phyloP scores from a whole-genome alignment of 2,329 filamentous ascomycete species.

The Aspergillus thermomutatus region DNA sequence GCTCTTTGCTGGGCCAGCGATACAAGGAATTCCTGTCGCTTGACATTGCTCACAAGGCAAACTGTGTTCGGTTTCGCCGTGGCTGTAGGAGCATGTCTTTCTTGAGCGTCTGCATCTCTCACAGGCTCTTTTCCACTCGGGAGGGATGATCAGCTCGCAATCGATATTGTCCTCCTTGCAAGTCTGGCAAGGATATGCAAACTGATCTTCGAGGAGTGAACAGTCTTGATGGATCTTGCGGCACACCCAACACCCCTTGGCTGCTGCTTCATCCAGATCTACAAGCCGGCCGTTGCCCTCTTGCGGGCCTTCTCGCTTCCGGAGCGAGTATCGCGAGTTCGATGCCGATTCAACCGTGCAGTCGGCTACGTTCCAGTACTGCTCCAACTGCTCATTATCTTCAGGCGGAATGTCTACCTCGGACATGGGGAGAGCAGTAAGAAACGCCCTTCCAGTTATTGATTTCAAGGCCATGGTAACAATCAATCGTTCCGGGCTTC shows the following conservation, averaged over 20 bases:
- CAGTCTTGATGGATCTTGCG: conserved; percentile 26
- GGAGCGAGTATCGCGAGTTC: not conserved
- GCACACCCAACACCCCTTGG: conserved; percentile 35
- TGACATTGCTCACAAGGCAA: conserved; percentile 32
- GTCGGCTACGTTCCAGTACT: not conserved
- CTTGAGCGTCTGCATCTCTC: conserved; percentile 28
- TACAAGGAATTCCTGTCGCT: conserved; percentile 25
- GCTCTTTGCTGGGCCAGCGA: conserved; percentile 33
- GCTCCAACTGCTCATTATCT: not conserved
- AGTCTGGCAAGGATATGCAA: conserved; percentile 34
- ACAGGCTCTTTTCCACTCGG: conserved; percentile 32
- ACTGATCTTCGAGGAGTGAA: conserved; percentile 31
- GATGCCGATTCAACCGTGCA: not conserved
- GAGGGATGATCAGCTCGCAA: conserved; percentile 34
- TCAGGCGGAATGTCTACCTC: not conserved
- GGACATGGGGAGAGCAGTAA: conserved; percentile 1
- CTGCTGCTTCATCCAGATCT: conserved; percentile 25
- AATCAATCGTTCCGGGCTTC: not conserved
- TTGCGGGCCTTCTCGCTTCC: not conserved
- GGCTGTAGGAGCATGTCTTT: conserved; percentile 32
- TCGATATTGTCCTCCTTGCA: conserved; percentile 30
- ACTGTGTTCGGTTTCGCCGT: conserved; percentile 21
- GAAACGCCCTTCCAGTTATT: not conserved
- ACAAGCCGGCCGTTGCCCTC: not conserved
- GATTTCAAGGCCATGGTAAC: not conserved